Evolutionary conservation across 2,329 filamentous ascomycete genomes (phyloP), one percentile per base, ranked within the genome.

Genomic region (Hypoxylon sp.): DNA sequence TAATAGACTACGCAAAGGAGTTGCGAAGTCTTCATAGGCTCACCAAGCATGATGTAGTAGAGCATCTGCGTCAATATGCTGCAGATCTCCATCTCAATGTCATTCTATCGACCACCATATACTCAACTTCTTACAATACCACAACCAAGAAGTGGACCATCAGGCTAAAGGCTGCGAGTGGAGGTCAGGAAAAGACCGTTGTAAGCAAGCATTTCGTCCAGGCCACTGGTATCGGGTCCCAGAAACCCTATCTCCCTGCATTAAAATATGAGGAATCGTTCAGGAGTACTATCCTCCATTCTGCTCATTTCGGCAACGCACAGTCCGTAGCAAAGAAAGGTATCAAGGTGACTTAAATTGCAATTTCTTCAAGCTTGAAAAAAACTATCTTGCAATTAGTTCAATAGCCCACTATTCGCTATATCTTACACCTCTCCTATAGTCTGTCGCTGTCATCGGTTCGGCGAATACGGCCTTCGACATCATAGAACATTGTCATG

Each of bases 401-500:
- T 16, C 11, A 20, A 11, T 13, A 29, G n/a, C 5, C 13, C 12
- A 7, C 4, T 2, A 17, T 35, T 53, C 3, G 49, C 48, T 12
- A 54, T 49, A 13, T 51, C 51, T 4, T 7, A n/a, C 21, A 25
- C 9, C 5, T 27, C 42, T 49, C 26, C 29, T n/a, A n/a, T n/a
- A 52, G 66, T 64, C 68, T 1, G 69, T 68, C 7, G 32, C 67
- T 7, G 57, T 74, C 5, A 61, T 73, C 21, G 73, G 73, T 12
- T 71, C 73, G 1, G 71, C 70, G n/a, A 75, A 75, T 49, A 73
- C 70, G 1, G 73, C 70, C 4, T 76, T 77, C 38, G 72, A 76
- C 57, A 59, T 74, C 1, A 54, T 71, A 20, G 61, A 66, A 11
- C 69, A 74, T 47, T 72, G 69, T 45, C 50, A 67, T 36, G 30